phyloP scores from a whole-genome alignment of 331 rosid species.

The Cydonia oblonga region DNA sequence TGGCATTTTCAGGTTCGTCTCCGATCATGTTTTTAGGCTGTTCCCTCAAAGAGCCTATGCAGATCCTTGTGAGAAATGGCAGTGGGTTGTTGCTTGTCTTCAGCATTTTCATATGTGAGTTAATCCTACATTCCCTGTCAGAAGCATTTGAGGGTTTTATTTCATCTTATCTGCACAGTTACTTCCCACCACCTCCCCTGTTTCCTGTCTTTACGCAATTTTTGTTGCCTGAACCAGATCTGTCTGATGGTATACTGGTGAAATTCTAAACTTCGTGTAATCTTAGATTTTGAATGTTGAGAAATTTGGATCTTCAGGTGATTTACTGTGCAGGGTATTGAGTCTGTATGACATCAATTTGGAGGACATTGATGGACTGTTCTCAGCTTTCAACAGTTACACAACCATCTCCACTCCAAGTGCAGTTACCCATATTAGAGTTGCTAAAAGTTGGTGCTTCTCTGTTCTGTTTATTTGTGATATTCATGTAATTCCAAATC shows the following conservation, averaged over 20 bases:
- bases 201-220: background rate
- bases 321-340: conserved; percentile 51
- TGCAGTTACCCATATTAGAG: conserved; percentile 78
- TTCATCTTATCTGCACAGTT: background rate
- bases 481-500: background rate
- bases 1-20: conserved; percentile 85
- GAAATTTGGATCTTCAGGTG: background rate
- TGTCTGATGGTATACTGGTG: background rate
- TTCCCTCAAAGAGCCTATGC: conserved; percentile 93
- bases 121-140: conserved; percentile 1
- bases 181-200: background rate
- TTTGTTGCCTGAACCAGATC: background rate
- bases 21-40: conserved; percentile 95
- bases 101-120: conserved; percentile 84
- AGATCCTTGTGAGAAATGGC: conserved; percentile 86
- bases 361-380: conserved; percentile 69
- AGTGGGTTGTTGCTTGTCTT: conserved; percentile 81
- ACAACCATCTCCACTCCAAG: conserved; percentile 61
- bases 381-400: conserved; percentile 48
- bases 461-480: conserved; percentile 1
- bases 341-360: conserved; percentile 66
- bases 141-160: background rate
- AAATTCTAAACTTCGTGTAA: background rate
- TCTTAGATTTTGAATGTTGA: background rate
- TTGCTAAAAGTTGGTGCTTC: conserved; percentile 61